phyloP scores from a whole-genome alignment of 148 eudicot species.

The Spergularia marina region DNA sequence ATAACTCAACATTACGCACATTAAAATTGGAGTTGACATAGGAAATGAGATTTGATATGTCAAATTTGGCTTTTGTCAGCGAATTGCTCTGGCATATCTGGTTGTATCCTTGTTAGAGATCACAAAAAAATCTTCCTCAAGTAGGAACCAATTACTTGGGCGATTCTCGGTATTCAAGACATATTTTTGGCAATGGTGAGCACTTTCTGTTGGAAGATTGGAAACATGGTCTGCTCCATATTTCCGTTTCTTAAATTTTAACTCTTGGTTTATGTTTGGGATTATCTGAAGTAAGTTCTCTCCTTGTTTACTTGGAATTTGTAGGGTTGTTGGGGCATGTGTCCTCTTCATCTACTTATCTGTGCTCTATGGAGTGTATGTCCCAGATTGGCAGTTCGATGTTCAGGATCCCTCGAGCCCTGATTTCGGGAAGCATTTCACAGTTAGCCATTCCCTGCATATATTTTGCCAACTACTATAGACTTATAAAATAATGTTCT shows the following conservation, averaged over 20 bases:
- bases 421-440: constrained; percentile 65
- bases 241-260: not conserved
- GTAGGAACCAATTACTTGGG: constrained; percentile 33
- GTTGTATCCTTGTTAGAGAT: constrained; percentile 71
- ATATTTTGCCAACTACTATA: not conserved
- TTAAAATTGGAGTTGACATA: not conserved
- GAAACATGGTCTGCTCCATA: not conserved
- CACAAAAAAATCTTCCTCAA: constrained; percentile 37
- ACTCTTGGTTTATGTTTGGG: not conserved
- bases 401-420: constrained; percentile 50
- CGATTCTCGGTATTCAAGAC: constrained; percentile 53
- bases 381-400: constrained; percentile 85
- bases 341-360: constrained; percentile 64
- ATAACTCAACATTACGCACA: not conserved
- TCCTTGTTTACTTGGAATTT: constrained; percentile 21
- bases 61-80: constrained; percentile 37
- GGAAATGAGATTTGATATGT: constrained; percentile 11
- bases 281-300: not conserved
- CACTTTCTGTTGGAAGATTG: constrained; percentile 4
- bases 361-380: constrained; percentile 63
- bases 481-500: not conserved
- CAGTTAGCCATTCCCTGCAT: constrained; percentile 43
- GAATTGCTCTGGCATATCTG: constrained; percentile 86
- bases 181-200: constrained; percentile 75
- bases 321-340: constrained; percentile 67